Conservation (phyloP, 768 basidiomycete genomes). For the Cystofilobasidium capitatum region DNA sequence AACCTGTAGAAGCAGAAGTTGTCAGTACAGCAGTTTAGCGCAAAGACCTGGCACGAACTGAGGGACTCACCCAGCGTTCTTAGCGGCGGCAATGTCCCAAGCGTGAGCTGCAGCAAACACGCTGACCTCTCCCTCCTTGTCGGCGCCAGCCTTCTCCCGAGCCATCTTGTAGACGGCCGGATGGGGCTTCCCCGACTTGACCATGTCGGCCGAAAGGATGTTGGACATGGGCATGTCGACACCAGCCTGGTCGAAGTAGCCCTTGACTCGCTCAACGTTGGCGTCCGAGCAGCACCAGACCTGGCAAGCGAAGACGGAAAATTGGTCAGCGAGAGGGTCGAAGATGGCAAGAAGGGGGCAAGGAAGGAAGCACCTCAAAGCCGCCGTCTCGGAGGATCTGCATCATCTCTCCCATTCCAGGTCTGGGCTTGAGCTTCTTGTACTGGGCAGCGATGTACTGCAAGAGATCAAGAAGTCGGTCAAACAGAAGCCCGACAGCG, state of each 20-base stretch:
- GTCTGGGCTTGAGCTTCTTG: constrained; percentile 29
- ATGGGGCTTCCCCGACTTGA: constrained; percentile 32
- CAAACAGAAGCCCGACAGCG: neutral
- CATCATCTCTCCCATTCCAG: constrained; percentile 33
- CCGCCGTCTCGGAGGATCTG: constrained; percentile 31
- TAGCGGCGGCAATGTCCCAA: constrained; percentile 32
- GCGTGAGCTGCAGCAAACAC: constrained; percentile 31
- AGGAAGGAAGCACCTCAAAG: constrained; percentile 30
- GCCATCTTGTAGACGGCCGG: constrained; percentile 32
- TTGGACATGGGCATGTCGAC: constrained; percentile 31
- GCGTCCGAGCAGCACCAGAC: constrained; percentile 32
- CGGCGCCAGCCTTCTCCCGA: constrained; percentile 31
- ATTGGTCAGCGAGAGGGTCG: neutral
- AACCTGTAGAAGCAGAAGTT: constrained; percentile 13
- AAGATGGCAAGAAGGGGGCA: neutral
- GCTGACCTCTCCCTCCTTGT: constrained; percentile 31
- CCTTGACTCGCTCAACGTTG: constrained; percentile 32
- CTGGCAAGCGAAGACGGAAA: neutral
- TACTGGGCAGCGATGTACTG: constrained; percentile 30
- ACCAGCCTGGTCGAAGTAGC: constrained; percentile 32
- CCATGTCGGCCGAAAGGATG: constrained; percentile 33
- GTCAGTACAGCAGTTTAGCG: no score
- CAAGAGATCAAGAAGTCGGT: neutral
- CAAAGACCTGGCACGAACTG: neutral
- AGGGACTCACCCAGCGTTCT: constrained; percentile 25